phyloP scores from a whole-genome alignment of 768 basidiomycete genomes.

The Phlebiopsis flavidoalba region DNA sequence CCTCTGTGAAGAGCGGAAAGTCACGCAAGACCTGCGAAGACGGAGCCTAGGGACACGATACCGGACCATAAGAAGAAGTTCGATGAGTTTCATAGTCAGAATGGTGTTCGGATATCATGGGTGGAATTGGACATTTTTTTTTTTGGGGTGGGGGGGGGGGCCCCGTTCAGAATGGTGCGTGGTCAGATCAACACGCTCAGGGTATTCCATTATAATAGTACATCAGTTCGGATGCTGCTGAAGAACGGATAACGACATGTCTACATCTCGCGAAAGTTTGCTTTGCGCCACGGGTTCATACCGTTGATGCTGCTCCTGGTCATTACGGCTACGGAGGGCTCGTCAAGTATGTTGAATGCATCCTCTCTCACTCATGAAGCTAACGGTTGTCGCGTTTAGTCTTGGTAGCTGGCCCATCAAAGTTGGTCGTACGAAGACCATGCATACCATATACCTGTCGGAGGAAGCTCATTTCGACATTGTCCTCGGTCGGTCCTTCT shows the following conservation, averaged over 20 bases:
- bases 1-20: slow-evolving; percentile 30
- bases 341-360: slow-evolving; percentile 27
- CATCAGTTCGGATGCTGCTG: slow-evolving; percentile 84
- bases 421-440: slow-evolving; percentile 34
- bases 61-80: slow-evolving; percentile 73
- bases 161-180: slow-evolving; percentile 78
- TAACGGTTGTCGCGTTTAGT: slow-evolving; percentile 18
- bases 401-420: slow-evolving; percentile 89
- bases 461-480: slow-evolving; percentile 97
- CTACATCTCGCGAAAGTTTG: slow-evolving; percentile 94
- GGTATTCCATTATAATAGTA: background rate
- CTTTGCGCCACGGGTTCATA: slow-evolving; percentile 81
- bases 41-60: slow-evolving; percentile 40
- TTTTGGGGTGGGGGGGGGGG: no score
- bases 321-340: slow-evolving; percentile 92
- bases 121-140: no score
- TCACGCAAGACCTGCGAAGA: slow-evolving; percentile 34
- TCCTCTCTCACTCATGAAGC: background rate
- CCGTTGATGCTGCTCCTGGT: slow-evolving; percentile 80
- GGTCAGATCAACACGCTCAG: background rate
- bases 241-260: slow-evolving; percentile 90
- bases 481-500: slow-evolving; percentile 83
- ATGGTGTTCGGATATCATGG: slow-evolving; percentile 89
- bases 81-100: slow-evolving; percentile 81
- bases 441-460: slow-evolving; percentile 71